Base-by-base conservation (phyloP, 192 early-diverging fungal species). In the Obelidium mucronatum region DNA sequence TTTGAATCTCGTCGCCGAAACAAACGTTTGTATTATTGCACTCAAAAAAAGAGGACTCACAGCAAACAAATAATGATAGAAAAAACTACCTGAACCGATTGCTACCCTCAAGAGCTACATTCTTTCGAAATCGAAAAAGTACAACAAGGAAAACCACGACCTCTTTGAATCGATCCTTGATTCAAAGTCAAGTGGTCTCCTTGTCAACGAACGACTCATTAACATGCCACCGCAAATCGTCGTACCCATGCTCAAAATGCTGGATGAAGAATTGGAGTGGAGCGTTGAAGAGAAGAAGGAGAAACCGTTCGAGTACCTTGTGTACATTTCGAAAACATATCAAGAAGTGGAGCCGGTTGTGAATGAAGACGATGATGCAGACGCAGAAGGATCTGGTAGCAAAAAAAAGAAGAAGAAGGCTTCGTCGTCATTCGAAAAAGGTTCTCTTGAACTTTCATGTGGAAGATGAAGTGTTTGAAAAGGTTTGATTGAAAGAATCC, bases 141-240 rank as follows among this genome's bases (percentile, higher is more conserved):
- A 54, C 34, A 33, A 52, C n/a, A 42, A 68, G 24, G 55, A 56
- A 34, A 56, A 26, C 15, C 58, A 80, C 42, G 64, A 59, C 37
- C 26, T 54, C 6, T 40, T 82, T 2, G 28, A 24, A 22, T n/a
- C 15, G 26, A 30, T 67, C 36, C 42, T 77, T 19, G 24, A 58
- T 5, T 54, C 35, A 6, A 51, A 35, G 33, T 58, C 85, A 17
- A 80, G 89, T 19, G 95, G 90, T 0, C 68, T 96, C 62, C 75
- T 99, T 30, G 28, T 99, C 26, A 94, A 90, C 73, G 96, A 97
- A 69, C 85, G 97, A 4, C 88, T 99, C 30, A 88, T 99, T 78
- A 99, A 99, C 78, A 95, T 99, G 94, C 97, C 97, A 13, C 94
- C 95, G 33, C 92, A 97, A 75, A 86, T 97, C 8, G 89, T 93